Base-by-base conservation (phyloP, 495 filamentous ascomycete species). In the Evernia prunastri region DNA sequence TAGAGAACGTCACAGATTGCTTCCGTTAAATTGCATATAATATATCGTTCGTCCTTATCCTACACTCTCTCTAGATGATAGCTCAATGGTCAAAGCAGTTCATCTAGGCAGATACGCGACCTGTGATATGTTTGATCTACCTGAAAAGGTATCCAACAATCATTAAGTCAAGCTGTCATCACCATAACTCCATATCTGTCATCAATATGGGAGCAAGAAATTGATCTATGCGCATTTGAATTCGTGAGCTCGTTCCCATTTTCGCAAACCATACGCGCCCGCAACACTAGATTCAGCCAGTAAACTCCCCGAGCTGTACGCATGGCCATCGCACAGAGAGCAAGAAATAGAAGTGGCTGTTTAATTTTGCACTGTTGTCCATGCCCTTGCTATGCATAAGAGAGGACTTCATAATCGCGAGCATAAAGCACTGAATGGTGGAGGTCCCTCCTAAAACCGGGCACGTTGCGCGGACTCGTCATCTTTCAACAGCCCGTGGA, bases 61-160 rank as follows among this genome's bases (percentile, higher is more conserved):
- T 43, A 45, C 54, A 42, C 36, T 20, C 29, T 12, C 43, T 59
- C 56, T 51, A 58, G 62, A 42, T 59, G n/a, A 39, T 36, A 51
- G 40, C 43, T 59, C 23, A 33, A 64, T 59, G 13, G 42, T 36
- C 18, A n/a, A 58, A 64, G 3, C 40, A 59, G 25, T 59, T 25
- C 23, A 51, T 58, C 62, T 64, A 58, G 62, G 62, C 31, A 53
- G 42, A 37, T 43, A 59, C 18, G 23, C 59, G 51, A n/a, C 51
- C 36, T 58, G 42, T 47, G 42, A 47, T 4, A 59, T 40, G 25
- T 58, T 43, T 37, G 29, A 43, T 58, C 25, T 47, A 58, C 56
- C 56, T 40, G 31, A 42, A 17, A 58, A 51, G 56, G 61, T 37
- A 64, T 64, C 62, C 40, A 51, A 59, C 31, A 31, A 25, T 33